These are phyloP conservation scores for Ceratocystis papillata DNA, from an alignment of 2,329 filamentous ascomycete genomes.

Conservation along the genomic window DNA sequence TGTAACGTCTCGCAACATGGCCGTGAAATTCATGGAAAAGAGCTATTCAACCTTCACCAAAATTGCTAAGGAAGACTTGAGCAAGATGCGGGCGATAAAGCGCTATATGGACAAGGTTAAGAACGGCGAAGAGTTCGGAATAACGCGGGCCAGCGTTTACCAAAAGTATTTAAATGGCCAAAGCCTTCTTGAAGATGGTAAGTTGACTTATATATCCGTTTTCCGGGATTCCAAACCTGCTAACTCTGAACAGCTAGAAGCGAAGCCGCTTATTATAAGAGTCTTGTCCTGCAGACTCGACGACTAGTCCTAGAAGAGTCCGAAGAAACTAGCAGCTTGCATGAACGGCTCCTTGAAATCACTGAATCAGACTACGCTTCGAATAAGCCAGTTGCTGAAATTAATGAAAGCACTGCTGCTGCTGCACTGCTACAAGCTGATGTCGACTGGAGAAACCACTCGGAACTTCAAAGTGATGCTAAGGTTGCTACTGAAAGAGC, in stretches of 20 bases:
- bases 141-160: not conserved
- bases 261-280: not conserved
- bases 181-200: not conserved
- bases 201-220: not conserved
- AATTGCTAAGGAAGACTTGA: not conserved
- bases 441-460: not conserved
- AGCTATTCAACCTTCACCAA: not conserved
- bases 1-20: not conserved
- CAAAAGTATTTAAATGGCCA: not conserved
- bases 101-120: not conserved
- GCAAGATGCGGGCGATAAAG: not conserved
- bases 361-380: not conserved
- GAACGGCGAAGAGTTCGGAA: not conserved
- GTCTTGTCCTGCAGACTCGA: not conserved
- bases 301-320: not conserved
- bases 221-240: not conserved
- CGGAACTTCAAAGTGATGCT: not conserved
- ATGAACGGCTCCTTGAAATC: not conserved
- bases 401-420: not conserved
- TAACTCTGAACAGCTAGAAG: not conserved
- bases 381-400: not conserved
- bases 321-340: not conserved
- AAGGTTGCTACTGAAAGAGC: not conserved
- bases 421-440: not conserved
- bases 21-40: not conserved